These are phyloP conservation scores for Phialophora tarda DNA, from an alignment of 2,329 filamentous ascomycete genomes.

Conservation along the genomic window DNA sequence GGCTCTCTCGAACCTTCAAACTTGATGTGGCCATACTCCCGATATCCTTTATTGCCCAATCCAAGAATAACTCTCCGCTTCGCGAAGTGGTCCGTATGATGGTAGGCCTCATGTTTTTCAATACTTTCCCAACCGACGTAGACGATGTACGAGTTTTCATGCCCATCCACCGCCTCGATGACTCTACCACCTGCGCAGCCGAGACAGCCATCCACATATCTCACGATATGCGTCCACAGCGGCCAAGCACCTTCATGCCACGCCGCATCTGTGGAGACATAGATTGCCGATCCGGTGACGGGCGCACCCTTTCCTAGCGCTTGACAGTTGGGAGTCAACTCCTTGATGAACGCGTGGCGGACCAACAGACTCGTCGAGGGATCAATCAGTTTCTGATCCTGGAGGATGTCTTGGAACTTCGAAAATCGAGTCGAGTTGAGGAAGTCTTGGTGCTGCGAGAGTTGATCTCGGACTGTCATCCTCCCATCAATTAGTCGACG, in stretches of 20 bases:
- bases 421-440: constrained; percentile 39
- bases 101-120: constrained; percentile 46
- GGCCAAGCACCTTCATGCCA: constrained; percentile 40
- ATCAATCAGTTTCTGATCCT: constrained; percentile 21
- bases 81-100: constrained; percentile 45
- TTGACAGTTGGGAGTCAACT: constrained; percentile 40
- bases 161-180: constrained; percentile 43
- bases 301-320: constrained; percentile 34
- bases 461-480: constrained; percentile 34
- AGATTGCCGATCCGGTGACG: constrained; percentile 45
- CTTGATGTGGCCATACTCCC: constrained; percentile 46
- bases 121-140: constrained; percentile 47
- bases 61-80: constrained; percentile 42
- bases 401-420: constrained; percentile 29
- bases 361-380: not conserved
- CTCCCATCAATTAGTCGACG: not conserved
- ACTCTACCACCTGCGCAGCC: constrained; percentile 45
- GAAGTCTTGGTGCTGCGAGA: constrained; percentile 39
- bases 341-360: constrained; percentile 40
- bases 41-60: constrained; percentile 42
- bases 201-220: constrained; percentile 43
- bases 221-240: constrained; percentile 41
- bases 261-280: constrained; percentile 38
- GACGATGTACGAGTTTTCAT: constrained; percentile 43
- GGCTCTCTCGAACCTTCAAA: constrained; percentile 35